A percentile compares a stretch with the other conserved stretches of the same genome.
Evolutionary conservation across 805 yeast species (phyloP).

Genomic region (Candida schatavii): DNA sequence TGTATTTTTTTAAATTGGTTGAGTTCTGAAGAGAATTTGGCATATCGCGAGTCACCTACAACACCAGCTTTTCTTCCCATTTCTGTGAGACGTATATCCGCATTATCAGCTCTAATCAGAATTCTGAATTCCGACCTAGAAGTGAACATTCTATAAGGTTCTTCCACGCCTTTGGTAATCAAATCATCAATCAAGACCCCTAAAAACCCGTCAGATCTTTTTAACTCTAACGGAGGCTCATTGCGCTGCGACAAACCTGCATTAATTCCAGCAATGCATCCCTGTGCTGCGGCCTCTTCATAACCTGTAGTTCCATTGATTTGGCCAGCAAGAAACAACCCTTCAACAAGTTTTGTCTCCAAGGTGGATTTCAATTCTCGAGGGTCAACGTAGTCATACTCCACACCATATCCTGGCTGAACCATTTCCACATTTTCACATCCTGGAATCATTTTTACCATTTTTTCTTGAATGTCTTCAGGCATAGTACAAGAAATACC

Average conservation of each 20-base stretch:
- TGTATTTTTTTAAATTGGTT: slow-evolving; percentile 43
- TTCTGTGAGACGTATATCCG: slow-evolving; percentile 79
- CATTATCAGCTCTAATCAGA: slow-evolving; percentile 89
- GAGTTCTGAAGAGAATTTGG: slow-evolving; percentile 42
- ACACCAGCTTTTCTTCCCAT: slow-evolving; percentile 66
- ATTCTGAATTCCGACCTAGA: slow-evolving; percentile 92
- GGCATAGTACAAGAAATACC: slow-evolving; percentile 98
- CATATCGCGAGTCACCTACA: slow-evolving; percentile 59
- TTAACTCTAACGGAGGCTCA: slow-evolving; percentile 48
- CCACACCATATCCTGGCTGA: slow-evolving; percentile 99
- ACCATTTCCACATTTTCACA: slow-evolving; percentile 82
- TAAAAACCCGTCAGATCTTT: slow-evolving; percentile 80
- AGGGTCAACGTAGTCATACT: slow-evolving; percentile 95
- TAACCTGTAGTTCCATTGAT: slow-evolving; percentile 98
- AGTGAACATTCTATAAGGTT: slow-evolving; percentile 97
- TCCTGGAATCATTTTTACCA: slow-evolving; percentile 80
- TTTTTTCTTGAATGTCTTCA: slow-evolving; percentile 75
- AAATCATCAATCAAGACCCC: slow-evolving; percentile 94
- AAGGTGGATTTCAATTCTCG: slow-evolving; percentile 73
- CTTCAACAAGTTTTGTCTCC: slow-evolving; percentile 77
- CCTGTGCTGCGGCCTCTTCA: slow-evolving; percentile 98
- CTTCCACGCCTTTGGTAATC: slow-evolving; percentile 92
- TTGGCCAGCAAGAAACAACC: slow-evolving; percentile 91
- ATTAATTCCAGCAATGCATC: slow-evolving; percentile 91
- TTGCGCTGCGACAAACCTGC: slow-evolving; percentile 64